Conservation (phyloP, 2,329 filamentous ascomycete species). For the Cladosporium halotolerans region DNA sequence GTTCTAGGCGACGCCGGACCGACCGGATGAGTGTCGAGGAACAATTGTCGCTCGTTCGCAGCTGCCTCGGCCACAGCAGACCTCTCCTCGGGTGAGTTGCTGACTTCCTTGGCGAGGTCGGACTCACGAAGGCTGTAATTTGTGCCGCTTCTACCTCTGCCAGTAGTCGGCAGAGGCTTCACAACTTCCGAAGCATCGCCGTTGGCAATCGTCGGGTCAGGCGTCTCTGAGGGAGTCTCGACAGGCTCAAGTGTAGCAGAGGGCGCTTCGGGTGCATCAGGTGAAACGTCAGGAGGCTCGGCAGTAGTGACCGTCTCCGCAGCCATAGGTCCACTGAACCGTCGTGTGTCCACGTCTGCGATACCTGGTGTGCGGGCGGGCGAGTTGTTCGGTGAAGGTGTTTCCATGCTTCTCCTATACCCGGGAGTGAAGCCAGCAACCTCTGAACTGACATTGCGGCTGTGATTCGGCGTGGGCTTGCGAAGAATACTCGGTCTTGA, state of each 20-base stretch:
- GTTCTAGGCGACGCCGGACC: not conserved
- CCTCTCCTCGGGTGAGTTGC: constrained; percentile 17
- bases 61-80: constrained; percentile 21
- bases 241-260: constrained; percentile 17
- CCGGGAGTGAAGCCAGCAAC: constrained; percentile 43
- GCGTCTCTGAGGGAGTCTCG: constrained; percentile 2
- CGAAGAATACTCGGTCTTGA: constrained; percentile 26
- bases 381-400: constrained; percentile 54
- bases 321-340: constrained; percentile 24
- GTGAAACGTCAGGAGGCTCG: constrained; percentile 20
- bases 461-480: constrained; percentile 35
- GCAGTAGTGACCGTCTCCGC: constrained; percentile 18
- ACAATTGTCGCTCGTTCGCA: constrained; percentile 17
- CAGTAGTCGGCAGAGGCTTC: constrained; percentile 17
- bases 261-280: constrained; percentile 22
- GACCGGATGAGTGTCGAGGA: constrained; percentile 22
- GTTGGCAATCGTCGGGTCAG: not conserved
- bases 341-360: constrained; percentile 30
- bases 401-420: constrained; percentile 52
- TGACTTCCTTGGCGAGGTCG: constrained; percentile 25
- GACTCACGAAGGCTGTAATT: constrained; percentile 30
- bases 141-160: constrained; percentile 25
- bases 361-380: constrained; percentile 55
- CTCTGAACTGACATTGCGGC: constrained; percentile 34
- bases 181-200: constrained; percentile 2